Percentiles rank a stretch among this genome's conserved stretches.
Evolutionary conservation across 345 rosid species (phyloP).

Genomic region (Cardamine resedifolia): DNA sequence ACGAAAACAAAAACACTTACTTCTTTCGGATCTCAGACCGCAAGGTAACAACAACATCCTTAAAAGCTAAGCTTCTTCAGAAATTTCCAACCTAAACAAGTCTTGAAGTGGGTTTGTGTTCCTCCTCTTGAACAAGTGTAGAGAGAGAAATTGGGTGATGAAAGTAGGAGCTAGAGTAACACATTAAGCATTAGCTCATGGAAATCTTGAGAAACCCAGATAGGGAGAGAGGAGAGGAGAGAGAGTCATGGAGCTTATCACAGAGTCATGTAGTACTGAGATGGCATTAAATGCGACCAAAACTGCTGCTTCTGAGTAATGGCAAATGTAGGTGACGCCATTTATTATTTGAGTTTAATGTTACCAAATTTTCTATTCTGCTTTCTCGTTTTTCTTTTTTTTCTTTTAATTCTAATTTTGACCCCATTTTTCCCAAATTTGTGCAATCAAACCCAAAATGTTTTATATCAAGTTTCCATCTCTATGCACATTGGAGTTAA

Average conservation of each 20-base stretch:
- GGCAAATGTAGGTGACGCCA: conserved; percentile 40
- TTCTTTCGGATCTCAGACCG: conserved; percentile 27
- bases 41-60: conserved; percentile 19
- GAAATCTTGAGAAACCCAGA: conserved; percentile 34
- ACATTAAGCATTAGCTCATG: conserved; percentile 36
- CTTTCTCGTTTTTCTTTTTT: conserved; percentile 5
- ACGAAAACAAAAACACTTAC: conserved; percentile 17
- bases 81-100: background rate
- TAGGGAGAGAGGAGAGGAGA: conserved; percentile 24
- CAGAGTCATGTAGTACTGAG: conserved; percentile 32
- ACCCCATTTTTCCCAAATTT: conserved; percentile 22
- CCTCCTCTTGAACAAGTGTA: conserved; percentile 14
- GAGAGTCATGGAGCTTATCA: conserved; percentile 33
- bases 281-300: conserved; percentile 41
- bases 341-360: conserved; percentile 36
- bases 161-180: conserved; percentile 47
- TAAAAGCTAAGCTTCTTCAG: background rate
- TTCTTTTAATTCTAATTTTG: background rate
- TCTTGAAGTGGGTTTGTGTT: background rate
- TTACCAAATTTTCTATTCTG: conserved; percentile 35
- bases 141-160: conserved; percentile 27
- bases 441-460: conserved; percentile 34
- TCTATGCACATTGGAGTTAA: conserved; percentile 29
- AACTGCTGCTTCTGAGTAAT: conserved; percentile 35
- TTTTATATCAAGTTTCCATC: conserved; percentile 17